Percentiles rank a stretch among this genome's conserved stretches.
These are phyloP conservation scores for Chaetomium olivaceum DNA, from an alignment of 2,329 filamentous ascomycete genomes.

Conservation along the genomic window DNA sequence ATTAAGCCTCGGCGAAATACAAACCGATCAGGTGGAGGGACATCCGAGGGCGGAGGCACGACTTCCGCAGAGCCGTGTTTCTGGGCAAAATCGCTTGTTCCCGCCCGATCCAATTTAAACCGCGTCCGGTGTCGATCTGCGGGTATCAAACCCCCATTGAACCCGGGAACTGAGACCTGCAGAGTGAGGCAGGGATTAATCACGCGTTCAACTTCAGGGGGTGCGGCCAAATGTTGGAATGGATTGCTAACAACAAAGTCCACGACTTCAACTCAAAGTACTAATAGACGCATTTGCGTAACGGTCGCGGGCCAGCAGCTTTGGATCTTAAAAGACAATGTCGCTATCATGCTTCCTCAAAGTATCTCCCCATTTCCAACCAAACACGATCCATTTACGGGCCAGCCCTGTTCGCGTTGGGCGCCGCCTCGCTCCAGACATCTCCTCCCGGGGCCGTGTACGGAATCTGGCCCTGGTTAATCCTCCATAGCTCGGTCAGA, in stretches of 20 bases:
- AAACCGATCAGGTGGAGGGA: neutral
- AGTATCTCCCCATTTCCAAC: neutral
- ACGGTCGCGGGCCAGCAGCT: neutral
- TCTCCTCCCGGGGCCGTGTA: constrained; percentile 28
- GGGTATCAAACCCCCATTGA: neutral
- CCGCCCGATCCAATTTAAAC: constrained; percentile 4
- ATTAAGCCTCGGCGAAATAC: constrained; percentile 22
- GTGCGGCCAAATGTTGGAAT: neutral
- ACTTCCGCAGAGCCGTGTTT: constrained; percentile 21
- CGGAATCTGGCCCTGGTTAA: constrained; percentile 24
- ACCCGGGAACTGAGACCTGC: neutral
- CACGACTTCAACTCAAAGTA: neutral
- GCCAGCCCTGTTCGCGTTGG: constrained; percentile 25
- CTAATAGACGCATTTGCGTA: neutral
- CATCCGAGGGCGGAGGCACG: constrained; percentile 24
- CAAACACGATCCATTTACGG: neutral
- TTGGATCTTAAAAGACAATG: neutral
- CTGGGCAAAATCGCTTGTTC: constrained; percentile 8
- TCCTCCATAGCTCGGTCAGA: constrained; percentile 25
- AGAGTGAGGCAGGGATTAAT: neutral
- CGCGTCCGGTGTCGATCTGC: neutral
- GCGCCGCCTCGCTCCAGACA: constrained; percentile 29
- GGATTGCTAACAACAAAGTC: neutral
- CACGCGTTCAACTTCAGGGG: neutral
- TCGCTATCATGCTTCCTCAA: neutral